Base-by-base conservation (phyloP, 208 protist genomes). In the Borovskyia barvae region DNA sequence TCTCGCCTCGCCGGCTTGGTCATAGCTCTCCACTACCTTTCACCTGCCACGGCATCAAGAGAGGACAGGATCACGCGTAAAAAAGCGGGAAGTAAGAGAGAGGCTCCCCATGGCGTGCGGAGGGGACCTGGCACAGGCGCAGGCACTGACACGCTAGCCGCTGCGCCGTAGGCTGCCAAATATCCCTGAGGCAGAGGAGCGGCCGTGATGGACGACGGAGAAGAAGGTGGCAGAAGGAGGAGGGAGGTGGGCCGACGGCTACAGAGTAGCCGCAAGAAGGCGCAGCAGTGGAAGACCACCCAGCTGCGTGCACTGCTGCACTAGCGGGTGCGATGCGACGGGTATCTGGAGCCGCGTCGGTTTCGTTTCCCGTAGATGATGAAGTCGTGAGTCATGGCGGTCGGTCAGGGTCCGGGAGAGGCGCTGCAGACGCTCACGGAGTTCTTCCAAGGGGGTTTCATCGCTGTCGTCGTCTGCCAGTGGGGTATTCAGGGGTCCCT, bases 211-310 rank as follows among this genome's bases (percentile, higher is more conserved):
- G 32, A 1, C 15, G 42, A 62, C n/a, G 22, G n/a, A 57, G 41
- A 17, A 25, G n/a, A 36, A 41, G 32, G 17, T 22, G 20, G 29
- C 8, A 60, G 11, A 15, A n/a, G 28, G 4, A 4, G 20, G 17
- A 8, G 41, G 5, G 28, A 26, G n/a, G 42, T 30, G 19, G 26
- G 42, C 42, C 7, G 3, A 49, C 3, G 0, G 8, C 8, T 48
- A 57, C 39, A 57, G 40, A 4, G 59, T 42, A 15, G 40, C 47
- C 6, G 49, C 42, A 33, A 66, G 49, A 29, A 20, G 40, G 24
- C 49, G 59, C 46, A 65, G 39, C 28, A 65, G 48, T 8, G 47
- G 28, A 28, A 65, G 46, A 17, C 58, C 58, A 17, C 58, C 58
- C 11, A 65, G 25, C 37, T 56, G 35, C 29, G 58, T 24, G 35